Evolutionary conservation across 1,139 yeast species (phyloP).

Genomic region (Barnettozyma hawaiiensis): DNA sequence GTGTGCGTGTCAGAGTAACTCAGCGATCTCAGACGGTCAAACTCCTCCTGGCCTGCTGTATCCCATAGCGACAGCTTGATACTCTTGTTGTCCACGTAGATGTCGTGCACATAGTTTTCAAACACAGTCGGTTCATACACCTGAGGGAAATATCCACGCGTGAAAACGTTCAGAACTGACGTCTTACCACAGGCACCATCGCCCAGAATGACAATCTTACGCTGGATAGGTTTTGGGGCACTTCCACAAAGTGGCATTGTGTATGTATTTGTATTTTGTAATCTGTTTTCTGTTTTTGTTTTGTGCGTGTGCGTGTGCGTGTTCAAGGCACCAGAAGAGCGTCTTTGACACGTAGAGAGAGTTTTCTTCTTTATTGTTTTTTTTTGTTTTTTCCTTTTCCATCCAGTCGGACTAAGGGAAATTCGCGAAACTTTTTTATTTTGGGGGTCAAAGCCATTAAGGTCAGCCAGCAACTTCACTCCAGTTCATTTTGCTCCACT

Average conservation of each 20-base stretch:
- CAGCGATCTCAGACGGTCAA: slow-evolving; percentile 83
- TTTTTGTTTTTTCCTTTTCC: no score
- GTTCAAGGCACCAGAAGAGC: no score
- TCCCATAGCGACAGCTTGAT: slow-evolving; percentile 95
- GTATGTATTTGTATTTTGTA: neutral
- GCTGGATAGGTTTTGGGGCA: slow-evolving; percentile 40
- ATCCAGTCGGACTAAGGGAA: no score
- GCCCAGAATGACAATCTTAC: slow-evolving; percentile 92
- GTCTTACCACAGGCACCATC: slow-evolving; percentile 98
- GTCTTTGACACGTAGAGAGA: neutral
- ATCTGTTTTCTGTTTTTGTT: no score
- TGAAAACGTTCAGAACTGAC: slow-evolving; percentile 88
- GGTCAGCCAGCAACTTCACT: no score
- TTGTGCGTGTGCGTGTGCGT: neutral
- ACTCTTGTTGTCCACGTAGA: slow-evolving; percentile 90
- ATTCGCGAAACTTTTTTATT: no score
- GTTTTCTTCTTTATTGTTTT: no score
- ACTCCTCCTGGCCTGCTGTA: slow-evolving; percentile 98
- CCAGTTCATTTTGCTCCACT: no score
- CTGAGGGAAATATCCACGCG: slow-evolving; percentile 96
- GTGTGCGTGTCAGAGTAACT: slow-evolving; percentile 95
- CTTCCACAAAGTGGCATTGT: slow-evolving; percentile 65
- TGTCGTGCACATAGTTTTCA: slow-evolving; percentile 96
- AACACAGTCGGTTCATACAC: slow-evolving; percentile 98
- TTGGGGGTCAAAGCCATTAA: no score